phyloP scores from a whole-genome alignment of 805 yeast species.

The Suhomyces faveliae region DNA sequence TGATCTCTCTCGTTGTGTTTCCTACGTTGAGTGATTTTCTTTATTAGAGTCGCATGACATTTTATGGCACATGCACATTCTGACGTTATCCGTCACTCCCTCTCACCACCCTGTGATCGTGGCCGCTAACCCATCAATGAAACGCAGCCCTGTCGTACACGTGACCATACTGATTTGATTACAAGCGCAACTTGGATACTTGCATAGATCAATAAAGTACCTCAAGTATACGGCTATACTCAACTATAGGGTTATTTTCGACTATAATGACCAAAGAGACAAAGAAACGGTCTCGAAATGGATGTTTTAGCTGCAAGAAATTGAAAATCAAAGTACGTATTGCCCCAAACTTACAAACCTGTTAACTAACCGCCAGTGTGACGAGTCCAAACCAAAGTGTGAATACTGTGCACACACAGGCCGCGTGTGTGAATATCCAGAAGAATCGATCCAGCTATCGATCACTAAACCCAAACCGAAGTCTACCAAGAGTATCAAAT shows the following conservation, averaged over 20 bases:
- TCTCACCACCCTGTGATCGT: not conserved
- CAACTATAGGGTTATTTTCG: too few species aligned
- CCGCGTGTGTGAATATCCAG: conserved; percentile 24
- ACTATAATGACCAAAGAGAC: not conserved
- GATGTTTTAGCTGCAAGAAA: conserved; percentile 32
- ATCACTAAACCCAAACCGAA: not conserved
- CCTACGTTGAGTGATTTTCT: too few species aligned
- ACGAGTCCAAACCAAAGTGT: conserved; percentile 31
- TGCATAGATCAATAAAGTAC: not conserved
- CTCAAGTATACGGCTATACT: too few species aligned
- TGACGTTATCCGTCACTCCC: not conserved
- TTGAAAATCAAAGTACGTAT: conserved; percentile 32
- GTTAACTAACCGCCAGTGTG: conserved; percentile 20
- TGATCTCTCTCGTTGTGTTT: too few species aligned
- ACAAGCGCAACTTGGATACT: not conserved
- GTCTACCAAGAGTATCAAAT: not conserved
- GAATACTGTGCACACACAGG: conserved; percentile 33
- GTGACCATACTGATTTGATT: too few species aligned
- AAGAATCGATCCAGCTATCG: not conserved
- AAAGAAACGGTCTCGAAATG: conserved; percentile 19
- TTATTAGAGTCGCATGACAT: not conserved
- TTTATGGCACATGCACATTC: not conserved
- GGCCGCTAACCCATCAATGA: not conserved
- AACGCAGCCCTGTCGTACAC: not conserved
- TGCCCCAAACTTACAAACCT: conserved; percentile 12